Percentiles rank a stretch among this genome's conserved stretches.
These are phyloP conservation scores for Brettanomyces custersianus DNA, from an alignment of 805 yeast genomes.

Conservation along the genomic window DNA sequence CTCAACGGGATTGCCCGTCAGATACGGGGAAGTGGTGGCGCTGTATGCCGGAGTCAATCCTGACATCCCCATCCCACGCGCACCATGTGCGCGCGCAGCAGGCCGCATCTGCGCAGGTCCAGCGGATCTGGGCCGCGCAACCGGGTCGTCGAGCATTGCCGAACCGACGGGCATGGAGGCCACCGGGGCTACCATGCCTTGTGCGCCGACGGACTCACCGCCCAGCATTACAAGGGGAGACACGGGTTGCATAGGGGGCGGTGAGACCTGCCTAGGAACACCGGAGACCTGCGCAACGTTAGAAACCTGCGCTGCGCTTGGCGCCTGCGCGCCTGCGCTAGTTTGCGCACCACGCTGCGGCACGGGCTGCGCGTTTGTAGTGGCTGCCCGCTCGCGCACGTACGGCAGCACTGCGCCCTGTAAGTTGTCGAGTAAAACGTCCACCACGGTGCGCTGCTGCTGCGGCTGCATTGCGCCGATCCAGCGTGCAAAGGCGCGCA, in stretches of 20 bases:
- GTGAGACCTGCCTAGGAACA: too few species aligned
- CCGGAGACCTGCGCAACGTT: constrained; percentile 8
- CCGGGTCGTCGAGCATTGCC: constrained; percentile 9
- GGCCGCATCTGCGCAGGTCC: background rate
- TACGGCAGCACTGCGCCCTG: constrained; percentile 36
- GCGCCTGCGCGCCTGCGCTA: background rate
- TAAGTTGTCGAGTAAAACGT: constrained; percentile 36
- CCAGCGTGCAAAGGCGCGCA: constrained; percentile 38
- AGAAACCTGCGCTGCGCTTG: constrained; percentile 5
- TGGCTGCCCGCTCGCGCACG: constrained; percentile 34
- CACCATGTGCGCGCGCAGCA: background rate
- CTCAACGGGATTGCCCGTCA: too few species aligned
- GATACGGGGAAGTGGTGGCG: background rate
- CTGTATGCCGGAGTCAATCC: background rate
- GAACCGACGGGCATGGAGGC: background rate
- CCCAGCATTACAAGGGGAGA: constrained; percentile 25
- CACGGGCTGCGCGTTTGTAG: constrained; percentile 5
- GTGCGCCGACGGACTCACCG: constrained; percentile 22
- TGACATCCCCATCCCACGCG: background rate
- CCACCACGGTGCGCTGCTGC: constrained; percentile 39
- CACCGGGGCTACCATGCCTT: constrained; percentile 20
- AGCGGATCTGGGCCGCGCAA: constrained; percentile 36
- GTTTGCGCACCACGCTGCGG: constrained; percentile 3
- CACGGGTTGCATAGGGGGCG: constrained; percentile 21
- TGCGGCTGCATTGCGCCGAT: constrained; percentile 35